Conservation (phyloP, 345 rosid genomes). For the Camelina neglecta region DNA sequence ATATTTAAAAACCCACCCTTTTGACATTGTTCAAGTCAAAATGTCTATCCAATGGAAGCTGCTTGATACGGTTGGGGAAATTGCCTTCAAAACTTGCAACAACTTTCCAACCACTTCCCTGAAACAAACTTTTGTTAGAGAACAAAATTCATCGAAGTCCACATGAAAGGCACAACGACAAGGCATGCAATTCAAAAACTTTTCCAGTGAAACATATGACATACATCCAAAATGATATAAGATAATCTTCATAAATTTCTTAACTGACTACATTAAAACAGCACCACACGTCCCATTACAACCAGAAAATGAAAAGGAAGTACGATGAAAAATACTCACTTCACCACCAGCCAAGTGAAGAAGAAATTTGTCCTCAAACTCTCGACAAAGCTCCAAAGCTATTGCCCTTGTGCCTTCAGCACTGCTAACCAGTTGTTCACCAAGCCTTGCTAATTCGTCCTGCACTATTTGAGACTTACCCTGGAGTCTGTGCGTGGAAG, state of each 20-base stretch:
- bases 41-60: conserved; percentile 91
- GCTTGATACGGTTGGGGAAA: conserved; percentile 89
- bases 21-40: conserved; percentile 87
- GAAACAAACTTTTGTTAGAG: conserved; percentile 35
- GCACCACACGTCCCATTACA: conserved; percentile 7
- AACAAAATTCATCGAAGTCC: not conserved
- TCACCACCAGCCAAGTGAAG: conserved; percentile 86
- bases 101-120: conserved; percentile 98
- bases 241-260: conserved; percentile 1
- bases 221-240: not conserved
- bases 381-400: conserved; percentile 96
- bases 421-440: conserved; percentile 86
- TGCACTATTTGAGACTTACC: conserved; percentile 95
- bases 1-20: conserved; percentile 58
- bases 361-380: conserved; percentile 93
- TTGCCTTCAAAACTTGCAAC: conserved; percentile 95
- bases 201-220: not conserved
- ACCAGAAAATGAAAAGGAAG: conserved; percentile 17
- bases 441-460: conserved; percentile 84
- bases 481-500: conserved; percentile 81
- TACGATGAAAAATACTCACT: conserved; percentile 55
- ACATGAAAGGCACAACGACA: conserved; percentile 19
- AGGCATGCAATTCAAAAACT: not conserved
- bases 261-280: not conserved
- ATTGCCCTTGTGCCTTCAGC: conserved; percentile 92